These are phyloP conservation scores for Smallanthus sonchifolius DNA, from an alignment of 129 eudicot species.

Conservation along the genomic window DNA sequence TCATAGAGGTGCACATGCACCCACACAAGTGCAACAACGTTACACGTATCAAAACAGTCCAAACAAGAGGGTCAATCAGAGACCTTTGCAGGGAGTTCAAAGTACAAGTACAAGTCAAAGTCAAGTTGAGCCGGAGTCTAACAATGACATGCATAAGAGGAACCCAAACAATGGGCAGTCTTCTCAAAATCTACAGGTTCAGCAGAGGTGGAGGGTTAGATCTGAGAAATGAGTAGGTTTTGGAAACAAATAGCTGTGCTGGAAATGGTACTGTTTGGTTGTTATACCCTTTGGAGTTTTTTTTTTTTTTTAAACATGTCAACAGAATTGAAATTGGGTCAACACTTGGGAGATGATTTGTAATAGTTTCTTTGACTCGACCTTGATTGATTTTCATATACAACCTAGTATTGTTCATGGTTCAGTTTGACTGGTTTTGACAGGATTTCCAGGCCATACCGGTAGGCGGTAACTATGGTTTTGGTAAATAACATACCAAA, in stretches of 20 bases:
- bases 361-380: slow-evolving; percentile 9
- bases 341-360: not conserved
- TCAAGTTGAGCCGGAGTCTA: slow-evolving; percentile 1
- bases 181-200: slow-evolving; percentile 34
- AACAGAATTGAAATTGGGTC: not conserved
- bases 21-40: slow-evolving; percentile 24
- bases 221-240: slow-evolving; percentile 21
- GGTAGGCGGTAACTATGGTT: not conserved
- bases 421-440: not conserved
- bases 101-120: slow-evolving; percentile 6
- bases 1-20: slow-evolving; percentile 18
- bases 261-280: slow-evolving; percentile 6
- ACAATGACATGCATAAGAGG: slow-evolving; percentile 10
- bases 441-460: not conserved
- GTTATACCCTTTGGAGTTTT: not conserved
- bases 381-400: not conserved
- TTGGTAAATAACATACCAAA: not conserved
- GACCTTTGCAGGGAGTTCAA: slow-evolving; percentile 22
- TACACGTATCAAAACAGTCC: slow-evolving; percentile 30
- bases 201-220: slow-evolving; percentile 57
- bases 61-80: slow-evolving; percentile 22
- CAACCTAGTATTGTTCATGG: not conserved
- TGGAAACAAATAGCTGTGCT: slow-evolving; percentile 1
- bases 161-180: slow-evolving; percentile 27
- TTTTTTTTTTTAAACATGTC: not conserved